These are phyloP conservation scores for Sporothrix brunneoviolacea DNA, from an alignment of 2,329 filamentous ascomycete species.

Conservation along the genomic window DNA sequence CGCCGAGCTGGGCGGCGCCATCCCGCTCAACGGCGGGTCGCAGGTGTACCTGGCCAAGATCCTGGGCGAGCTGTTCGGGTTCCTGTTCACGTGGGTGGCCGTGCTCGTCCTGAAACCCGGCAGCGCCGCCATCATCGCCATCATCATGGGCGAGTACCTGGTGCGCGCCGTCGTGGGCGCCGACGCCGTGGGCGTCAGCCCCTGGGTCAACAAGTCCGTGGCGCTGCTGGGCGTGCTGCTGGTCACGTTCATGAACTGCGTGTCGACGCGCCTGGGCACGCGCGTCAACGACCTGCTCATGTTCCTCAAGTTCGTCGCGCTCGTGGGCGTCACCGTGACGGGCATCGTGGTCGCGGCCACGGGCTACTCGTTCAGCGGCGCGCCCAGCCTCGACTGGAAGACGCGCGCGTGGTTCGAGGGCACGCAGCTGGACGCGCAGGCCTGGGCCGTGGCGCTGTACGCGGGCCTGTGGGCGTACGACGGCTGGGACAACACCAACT, in stretches of 20 bases:
- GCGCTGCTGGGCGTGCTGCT: conserved; percentile 67
- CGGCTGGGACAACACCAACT: conserved; percentile 99
- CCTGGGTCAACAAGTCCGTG: conserved; percentile 86
- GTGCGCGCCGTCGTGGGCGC: conserved; percentile 79
- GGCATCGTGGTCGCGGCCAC: conserved; percentile 86
- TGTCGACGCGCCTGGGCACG: conserved; percentile 84
- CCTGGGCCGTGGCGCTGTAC: conserved; percentile 91
- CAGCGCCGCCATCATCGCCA: conserved; percentile 86
- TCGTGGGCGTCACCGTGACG: conserved; percentile 78
- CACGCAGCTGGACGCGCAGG: conserved; percentile 70
- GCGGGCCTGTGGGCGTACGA: conserved; percentile 97
- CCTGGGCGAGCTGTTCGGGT: conserved; percentile 86
- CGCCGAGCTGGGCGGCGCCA: conserved; percentile 90
- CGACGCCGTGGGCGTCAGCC: conserved; percentile 72
- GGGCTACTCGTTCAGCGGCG: conserved; percentile 67
- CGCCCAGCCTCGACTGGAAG: conserved; percentile 81
- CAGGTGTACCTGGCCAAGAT: conserved; percentile 95
- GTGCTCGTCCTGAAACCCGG: conserved; percentile 92
- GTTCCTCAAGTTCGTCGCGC: conserved; percentile 91
- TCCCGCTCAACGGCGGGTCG: conserved; percentile 88
- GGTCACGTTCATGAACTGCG: conserved; percentile 81
- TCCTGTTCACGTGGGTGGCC: conserved; percentile 94
- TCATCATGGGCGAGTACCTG: conserved; percentile 98
- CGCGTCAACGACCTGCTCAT: conserved; percentile 87
- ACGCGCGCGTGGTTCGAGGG: conserved; percentile 79